Percentiles rank a stretch among this genome's conserved stretches.
Evolutionary conservation across 208 protist species (phyloP).

Genomic region (Leishmania gerbilli): DNA sequence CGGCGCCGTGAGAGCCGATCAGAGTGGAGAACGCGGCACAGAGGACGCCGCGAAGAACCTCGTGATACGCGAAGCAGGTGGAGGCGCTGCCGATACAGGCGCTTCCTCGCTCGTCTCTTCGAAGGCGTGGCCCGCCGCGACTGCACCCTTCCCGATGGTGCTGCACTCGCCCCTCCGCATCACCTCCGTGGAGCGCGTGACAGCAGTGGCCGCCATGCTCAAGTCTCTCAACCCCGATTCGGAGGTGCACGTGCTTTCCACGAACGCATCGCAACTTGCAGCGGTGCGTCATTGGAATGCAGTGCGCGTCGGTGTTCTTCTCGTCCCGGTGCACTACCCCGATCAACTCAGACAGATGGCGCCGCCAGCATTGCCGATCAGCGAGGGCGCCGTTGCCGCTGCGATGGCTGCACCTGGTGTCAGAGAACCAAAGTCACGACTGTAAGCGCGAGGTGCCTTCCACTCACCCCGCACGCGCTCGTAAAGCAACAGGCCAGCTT

Average conservation of each 20-base stretch:
- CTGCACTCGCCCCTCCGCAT: constrained; percentile 46
- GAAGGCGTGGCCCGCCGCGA: neutral
- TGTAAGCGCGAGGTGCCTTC: neutral
- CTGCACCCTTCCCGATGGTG: constrained; percentile 14
- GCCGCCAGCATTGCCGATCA: constrained; percentile 33
- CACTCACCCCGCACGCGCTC: neutral
- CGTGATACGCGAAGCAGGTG: neutral
- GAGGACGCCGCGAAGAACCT: neutral
- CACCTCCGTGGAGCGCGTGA: constrained; percentile 68
- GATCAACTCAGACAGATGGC: constrained; percentile 69
- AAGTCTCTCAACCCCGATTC: constrained; percentile 86
- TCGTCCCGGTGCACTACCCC: constrained; percentile 69
- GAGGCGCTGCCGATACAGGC: neutral
- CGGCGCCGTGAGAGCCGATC: neutral
- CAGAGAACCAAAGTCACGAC: neutral
- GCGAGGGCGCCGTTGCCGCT: neutral
- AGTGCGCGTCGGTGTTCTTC: constrained; percentile 8
- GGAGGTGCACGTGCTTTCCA: constrained; percentile 78
- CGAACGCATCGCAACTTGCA: constrained; percentile 49
- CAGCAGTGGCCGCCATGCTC: constrained; percentile 85
- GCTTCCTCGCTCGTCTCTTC: neutral
- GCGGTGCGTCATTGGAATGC: constrained; percentile 68
- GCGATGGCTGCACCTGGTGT: neutral
- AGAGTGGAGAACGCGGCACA: too few species aligned
- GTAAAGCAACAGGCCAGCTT: neutral